A percentile compares a stretch with the other conserved stretches of the same genome.
These are phyloP conservation scores for Apophysomyces sp. DNA, from an alignment of 371 early-diverging fungal genomes.

Conservation along the genomic window DNA sequence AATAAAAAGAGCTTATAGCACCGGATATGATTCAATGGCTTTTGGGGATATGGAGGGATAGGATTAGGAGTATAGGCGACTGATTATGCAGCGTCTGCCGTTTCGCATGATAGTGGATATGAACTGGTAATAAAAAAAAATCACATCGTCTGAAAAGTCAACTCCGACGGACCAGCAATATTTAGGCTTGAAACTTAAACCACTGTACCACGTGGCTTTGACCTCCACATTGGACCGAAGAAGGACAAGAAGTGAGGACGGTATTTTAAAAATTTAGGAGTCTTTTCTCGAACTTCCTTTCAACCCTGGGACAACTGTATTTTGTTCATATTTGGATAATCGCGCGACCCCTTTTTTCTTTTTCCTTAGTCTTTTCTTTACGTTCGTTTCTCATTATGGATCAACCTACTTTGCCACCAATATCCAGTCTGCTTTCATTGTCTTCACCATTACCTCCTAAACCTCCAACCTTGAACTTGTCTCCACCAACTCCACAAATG, in stretches of 20 bases:
- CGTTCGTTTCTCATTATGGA: slow-evolving; percentile 13
- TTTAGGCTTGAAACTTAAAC: too few species aligned
- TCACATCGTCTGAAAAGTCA: too few species aligned
- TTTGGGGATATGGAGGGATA: too few species aligned
- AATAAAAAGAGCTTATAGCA: too few species aligned
- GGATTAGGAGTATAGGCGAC: too few species aligned
- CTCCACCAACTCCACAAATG: slow-evolving; percentile 1
- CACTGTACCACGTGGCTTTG: background rate
- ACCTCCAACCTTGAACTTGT: slow-evolving; percentile 6
- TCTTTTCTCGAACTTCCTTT: slow-evolving; percentile 3
- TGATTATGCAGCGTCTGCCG: too few species aligned
- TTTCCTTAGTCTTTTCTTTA: slow-evolving; percentile 11
- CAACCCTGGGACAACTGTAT: slow-evolving; percentile 11
- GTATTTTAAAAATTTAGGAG: background rate
- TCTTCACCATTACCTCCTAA: slow-evolving; percentile 11
- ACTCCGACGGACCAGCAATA: too few species aligned
- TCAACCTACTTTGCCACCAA: slow-evolving; percentile 17
- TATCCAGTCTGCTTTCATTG: slow-evolving; percentile 2
- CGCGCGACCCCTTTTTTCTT: slow-evolving; percentile 5
- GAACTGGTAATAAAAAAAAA: too few species aligned
- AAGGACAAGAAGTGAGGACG: background rate
- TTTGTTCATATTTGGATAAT: slow-evolving; percentile 15
- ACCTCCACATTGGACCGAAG: background rate
- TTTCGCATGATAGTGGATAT: too few species aligned
- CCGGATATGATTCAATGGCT: too few species aligned